Conservation (phyloP, 306 rosid species). For the Spatholobus suberectus region DNA sequence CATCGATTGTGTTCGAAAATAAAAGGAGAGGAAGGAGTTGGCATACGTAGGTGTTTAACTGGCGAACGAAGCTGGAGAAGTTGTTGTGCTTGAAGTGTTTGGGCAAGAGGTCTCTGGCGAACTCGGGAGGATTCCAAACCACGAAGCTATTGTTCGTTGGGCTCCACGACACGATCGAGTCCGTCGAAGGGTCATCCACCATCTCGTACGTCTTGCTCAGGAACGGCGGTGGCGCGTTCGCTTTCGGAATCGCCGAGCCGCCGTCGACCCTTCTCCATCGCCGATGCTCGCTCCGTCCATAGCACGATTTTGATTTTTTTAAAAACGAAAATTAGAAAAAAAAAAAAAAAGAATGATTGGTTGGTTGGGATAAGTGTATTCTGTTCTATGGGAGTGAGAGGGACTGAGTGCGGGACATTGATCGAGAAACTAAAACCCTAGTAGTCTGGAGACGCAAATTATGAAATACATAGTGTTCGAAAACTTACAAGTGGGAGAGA, state of each 20-base stretch:
- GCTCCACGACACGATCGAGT: constrained; percentile 73
- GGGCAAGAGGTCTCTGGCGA: constrained; percentile 68
- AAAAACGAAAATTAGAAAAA: background rate
- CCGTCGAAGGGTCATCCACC: constrained; percentile 74
- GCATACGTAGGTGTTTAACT: constrained; percentile 73
- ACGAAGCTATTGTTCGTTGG: constrained; percentile 63
- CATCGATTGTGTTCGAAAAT: too few relatives aligned
- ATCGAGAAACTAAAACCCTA: background rate
- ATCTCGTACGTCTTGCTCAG: constrained; percentile 78
- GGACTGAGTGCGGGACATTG: background rate
- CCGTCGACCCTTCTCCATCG: background rate
- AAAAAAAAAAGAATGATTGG: background rate
- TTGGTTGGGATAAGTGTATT: background rate
- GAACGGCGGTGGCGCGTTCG: constrained; percentile 61
- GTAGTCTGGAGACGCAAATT: background rate
- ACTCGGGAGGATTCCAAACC: constrained; percentile 64
- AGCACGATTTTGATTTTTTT: background rate
- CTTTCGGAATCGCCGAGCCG: background rate
- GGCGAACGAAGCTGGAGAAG: constrained; percentile 89
- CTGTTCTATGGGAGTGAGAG: background rate
- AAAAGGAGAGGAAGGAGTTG: background rate
- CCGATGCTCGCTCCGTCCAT: background rate
- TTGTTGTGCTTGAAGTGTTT: constrained; percentile 82
- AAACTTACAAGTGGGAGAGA: background rate
- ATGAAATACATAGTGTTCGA: background rate